Evolutionary conservation across 2,329 filamentous ascomycete genomes (phyloP), one percentile per base, ranked within the genome.

Genomic region (Sporothrix globosa): DNA sequence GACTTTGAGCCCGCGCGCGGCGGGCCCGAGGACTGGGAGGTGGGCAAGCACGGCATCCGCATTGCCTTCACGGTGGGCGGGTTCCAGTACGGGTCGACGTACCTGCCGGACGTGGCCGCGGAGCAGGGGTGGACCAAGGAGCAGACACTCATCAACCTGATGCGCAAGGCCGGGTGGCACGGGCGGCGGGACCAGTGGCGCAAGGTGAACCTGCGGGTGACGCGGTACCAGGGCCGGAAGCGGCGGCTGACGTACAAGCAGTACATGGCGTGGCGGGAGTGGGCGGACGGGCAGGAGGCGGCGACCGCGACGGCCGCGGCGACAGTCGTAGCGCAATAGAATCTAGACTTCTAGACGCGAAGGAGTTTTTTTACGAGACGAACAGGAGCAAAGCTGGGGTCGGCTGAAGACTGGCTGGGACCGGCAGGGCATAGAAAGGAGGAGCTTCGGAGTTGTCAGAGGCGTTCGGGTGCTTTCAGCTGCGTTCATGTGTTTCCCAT

Each of bases 41-140:
- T 99, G 21, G 96, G 95, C 73, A 87, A 84, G 2, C 96, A 99
- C 79, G 96, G 96, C 3, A 84, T 98, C 65, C 89, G 93, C 56
- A 93, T 99, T 75, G 90, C 88, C 66, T 98, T 99, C 81, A 84
- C 85, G n/a, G 85, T 92, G 75, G 86, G 89, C 74, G 89, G 89
- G 19, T 86, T 89, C 66, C 87, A 91, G 61, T 93, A 92, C 77
- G 92, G 93, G 19, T 87, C 93, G 0, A 76, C 96, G 0, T 99
- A 98, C 77, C 85, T 99, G 17, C 96, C 96, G 0, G 92, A 97
- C 78, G 93, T 99, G 6, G 91, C 95, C 11, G 83, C 87, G 0
- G 96, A 99, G 83, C 96, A 98, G 79, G 94, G 92, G 19, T 99
- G 96, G 96, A 92, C 87, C 13, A 94, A 96, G 80, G 94, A 98